Percentiles rank a stretch among this genome's conserved stretches.
phyloP scores from a whole-genome alignment of 192 early-diverging fungal genomes.

The Umbelopsis vinacea region DNA sequence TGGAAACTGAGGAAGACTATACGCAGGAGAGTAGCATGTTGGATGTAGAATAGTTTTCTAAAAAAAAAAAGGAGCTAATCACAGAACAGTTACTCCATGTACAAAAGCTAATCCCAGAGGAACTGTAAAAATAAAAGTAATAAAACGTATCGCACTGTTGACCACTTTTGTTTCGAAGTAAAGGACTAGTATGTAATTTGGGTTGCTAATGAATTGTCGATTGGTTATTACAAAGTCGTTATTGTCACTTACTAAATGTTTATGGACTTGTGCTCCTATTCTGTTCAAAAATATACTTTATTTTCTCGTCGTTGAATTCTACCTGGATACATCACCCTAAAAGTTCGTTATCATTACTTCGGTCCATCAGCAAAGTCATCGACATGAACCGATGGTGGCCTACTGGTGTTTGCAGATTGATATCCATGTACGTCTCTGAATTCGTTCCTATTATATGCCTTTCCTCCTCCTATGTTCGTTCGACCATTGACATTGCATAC shows the following conservation, averaged over 20 bases:
- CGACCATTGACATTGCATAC: slow-evolving; percentile 21
- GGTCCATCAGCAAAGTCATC: slow-evolving; percentile 33
- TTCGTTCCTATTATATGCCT: slow-evolving; percentile 40
- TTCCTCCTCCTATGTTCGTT: slow-evolving; percentile 38
- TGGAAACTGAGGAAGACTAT: not conserved
- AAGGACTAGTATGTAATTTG: too few species aligned
- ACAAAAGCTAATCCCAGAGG: not conserved
- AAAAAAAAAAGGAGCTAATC: not conserved
- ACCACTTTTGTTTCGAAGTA: too few species aligned
- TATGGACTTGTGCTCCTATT: too few species aligned
- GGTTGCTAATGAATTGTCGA: too few species aligned
- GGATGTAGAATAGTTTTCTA: not conserved
- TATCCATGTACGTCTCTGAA: slow-evolving; percentile 40
- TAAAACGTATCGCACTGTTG: too few species aligned
- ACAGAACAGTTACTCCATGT: not conserved
- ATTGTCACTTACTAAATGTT: too few species aligned
- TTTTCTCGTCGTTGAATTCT: too few species aligned
- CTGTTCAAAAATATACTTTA: too few species aligned
- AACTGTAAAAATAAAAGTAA: not conserved
- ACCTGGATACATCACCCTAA: too few species aligned
- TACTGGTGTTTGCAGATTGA: slow-evolving; percentile 37
- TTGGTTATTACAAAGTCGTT: too few species aligned
- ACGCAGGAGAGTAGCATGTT: not conserved
- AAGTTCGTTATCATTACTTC: not conserved
- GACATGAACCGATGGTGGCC: slow-evolving; percentile 42